Conservation (phyloP, 768 basidiomycete species). For the Gloeopeniophorella convolvens region DNA sequence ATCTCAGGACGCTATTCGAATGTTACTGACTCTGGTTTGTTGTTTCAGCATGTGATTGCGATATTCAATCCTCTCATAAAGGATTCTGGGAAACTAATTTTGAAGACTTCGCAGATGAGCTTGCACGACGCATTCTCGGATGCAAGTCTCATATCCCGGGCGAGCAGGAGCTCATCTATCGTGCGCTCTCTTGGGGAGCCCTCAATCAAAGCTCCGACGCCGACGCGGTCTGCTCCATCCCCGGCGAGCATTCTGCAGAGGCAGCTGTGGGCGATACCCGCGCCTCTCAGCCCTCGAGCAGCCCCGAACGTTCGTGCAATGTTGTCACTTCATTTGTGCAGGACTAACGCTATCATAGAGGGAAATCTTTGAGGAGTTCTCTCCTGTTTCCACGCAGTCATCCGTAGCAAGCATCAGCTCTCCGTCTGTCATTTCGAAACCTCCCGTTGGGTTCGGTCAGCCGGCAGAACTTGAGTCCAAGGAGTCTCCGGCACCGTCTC, state of each 20-base stretch:
- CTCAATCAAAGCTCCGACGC: not conserved
- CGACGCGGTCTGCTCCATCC: conserved; percentile 5
- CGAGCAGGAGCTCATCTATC: conserved; percentile 10
- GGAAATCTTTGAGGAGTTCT: not conserved
- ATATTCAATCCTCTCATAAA: conserved; percentile 19
- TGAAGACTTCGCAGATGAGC: conserved; percentile 18
- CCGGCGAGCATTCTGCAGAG: not conserved
- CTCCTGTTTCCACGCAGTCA: not conserved
- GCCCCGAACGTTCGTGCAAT: not conserved
- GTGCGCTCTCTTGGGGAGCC: not conserved
- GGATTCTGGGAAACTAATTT: conserved; percentile 16
- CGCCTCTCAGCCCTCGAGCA: not conserved
- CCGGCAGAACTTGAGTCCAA: not conserved
- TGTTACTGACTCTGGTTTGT: too few relatives aligned
- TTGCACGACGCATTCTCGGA: conserved; percentile 5
- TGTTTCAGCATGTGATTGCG: conserved; percentile 19
- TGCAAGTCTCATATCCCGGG: conserved; percentile 1
- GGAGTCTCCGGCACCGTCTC: not conserved
- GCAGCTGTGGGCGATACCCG: not conserved
- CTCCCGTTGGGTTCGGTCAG: not conserved
- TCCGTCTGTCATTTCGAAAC: conserved; percentile 5
- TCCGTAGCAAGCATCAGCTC: conserved; percentile 2
- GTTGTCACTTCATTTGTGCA: not conserved
- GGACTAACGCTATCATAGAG: not conserved
- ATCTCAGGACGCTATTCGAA: too few relatives aligned